Evolutionary conservation across 257 asterid species (phyloP).

Genomic region (Solanum chiquidenum): DNA sequence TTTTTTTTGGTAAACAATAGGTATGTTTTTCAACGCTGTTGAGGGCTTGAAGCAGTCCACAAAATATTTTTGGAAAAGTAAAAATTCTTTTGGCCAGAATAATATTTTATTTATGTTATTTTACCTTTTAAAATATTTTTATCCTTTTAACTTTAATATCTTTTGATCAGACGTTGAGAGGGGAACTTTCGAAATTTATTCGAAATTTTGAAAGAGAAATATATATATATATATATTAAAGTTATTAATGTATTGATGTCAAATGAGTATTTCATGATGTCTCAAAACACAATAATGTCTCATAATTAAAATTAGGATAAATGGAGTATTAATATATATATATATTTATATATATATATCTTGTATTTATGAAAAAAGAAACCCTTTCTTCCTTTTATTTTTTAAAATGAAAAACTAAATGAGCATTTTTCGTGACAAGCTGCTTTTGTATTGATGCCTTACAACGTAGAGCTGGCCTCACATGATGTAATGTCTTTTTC

Average conservation of each 20-base stretch:
- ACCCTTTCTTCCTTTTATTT: background rate
- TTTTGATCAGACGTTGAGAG: too few species aligned
- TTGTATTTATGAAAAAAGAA: background rate
- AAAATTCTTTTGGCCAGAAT: too few species aligned
- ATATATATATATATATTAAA: too few species aligned
- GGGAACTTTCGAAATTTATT: too few species aligned
- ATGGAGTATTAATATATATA: background rate
- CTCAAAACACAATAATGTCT: background rate
- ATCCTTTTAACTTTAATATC: too few species aligned
- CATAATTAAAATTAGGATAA: background rate
- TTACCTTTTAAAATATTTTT: too few species aligned
- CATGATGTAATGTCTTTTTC: conserved; percentile 21
- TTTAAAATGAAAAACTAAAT: background rate
- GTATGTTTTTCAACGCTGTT: conserved; percentile 8
- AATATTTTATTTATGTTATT: too few species aligned
- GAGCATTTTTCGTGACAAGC: conserved; percentile 24
- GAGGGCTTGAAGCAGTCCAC: conserved; percentile 29
- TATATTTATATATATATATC: too few species aligned
- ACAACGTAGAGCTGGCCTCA: conserved; percentile 52
- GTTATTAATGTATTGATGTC: background rate
- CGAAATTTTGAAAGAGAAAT: too few species aligned
- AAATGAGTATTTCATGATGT: background rate
- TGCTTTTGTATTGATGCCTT: conserved; percentile 22
- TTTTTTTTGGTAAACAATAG: conserved; percentile 4
- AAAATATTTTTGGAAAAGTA: background rate